Evolutionary conservation across 768 basidiomycete species (phyloP).

Genomic region (Russula brevipes): DNA sequence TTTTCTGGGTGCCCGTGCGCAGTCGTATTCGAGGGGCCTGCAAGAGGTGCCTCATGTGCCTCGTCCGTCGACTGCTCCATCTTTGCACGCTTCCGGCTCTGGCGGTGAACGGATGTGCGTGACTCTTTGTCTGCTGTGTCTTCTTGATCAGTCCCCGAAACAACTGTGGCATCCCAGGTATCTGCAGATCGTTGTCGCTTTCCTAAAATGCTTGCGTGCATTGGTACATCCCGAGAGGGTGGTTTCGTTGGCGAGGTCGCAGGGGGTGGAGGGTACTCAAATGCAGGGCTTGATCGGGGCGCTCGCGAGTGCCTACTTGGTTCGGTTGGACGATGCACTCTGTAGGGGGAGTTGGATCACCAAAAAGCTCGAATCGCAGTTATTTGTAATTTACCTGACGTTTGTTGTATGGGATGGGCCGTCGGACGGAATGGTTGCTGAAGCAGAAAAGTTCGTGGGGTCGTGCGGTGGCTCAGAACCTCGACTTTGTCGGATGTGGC

Average conservation of each 20-base stretch:
- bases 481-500: conserved; percentile 7
- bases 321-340: conserved; percentile 10
- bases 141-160: conserved; percentile 41
- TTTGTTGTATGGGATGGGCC: conserved; percentile 9
- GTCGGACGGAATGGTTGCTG: conserved; percentile 7
- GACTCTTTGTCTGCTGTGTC: conserved; percentile 36
- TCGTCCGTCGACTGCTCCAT: conserved; percentile 27
- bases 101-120: conserved; percentile 38
- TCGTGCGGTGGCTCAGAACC: conserved; percentile 18
- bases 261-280: conserved; percentile 25
- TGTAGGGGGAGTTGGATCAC: background rate
- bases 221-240: conserved; percentile 34
- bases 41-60: conserved; percentile 18
- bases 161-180: conserved; percentile 39
- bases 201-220: conserved; percentile 48
- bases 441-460: conserved; percentile 11
- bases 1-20: background rate
- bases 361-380: background rate
- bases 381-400: conserved; percentile 9
- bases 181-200: conserved; percentile 57
- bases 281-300: conserved; percentile 19
- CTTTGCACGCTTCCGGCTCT: conserved; percentile 51
- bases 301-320: conserved; percentile 1
- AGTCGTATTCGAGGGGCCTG: conserved; percentile 13
- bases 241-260: conserved; percentile 22